Base-by-base conservation (phyloP, 306 rosid species). In the Cicer arietinum region DNA sequence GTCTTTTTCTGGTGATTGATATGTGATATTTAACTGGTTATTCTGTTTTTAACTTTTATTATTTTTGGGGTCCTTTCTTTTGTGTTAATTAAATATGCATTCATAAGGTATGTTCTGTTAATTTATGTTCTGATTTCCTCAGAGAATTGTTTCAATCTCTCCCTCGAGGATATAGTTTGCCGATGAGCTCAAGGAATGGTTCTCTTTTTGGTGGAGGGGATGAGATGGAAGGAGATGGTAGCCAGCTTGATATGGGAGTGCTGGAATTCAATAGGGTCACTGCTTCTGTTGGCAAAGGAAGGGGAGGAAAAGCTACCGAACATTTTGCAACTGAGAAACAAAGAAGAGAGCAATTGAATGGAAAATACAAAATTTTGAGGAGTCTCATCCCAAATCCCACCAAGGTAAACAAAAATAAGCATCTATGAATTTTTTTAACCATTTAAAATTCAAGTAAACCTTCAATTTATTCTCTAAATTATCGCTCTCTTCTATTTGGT, bases 101-200 rank as follows among this genome's bases (percentile, higher is more conserved):
- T 68, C 86, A 78, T 39, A 82, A 78, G 42, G 77, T 61, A 48
- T 81, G 47, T 20, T 20, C 40, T 77, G 52, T 67, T 66, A 48
- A 50, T 74, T 81, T 30, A 17, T 74, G 83, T 74, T 48, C 13
- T 8, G n/a, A 30, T 77, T 74, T 77, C 50, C 54, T 39, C 42
- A 85, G 89, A 80, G 92, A 91, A 46, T 47, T 90, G 76, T 89
- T 87, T 74, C 90, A 86, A 77, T 86, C 96, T 56, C 80, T 94
- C 4, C 97, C 97, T 18, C 82, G 81, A 3, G 94, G 97, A 7
- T 90, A 90, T 59, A 72, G 84, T 77, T 78, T 91, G 83, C 89
- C 92, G 9, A 73, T 87, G 35, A 84, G 51, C 74, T 79, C 94
- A 0, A 71, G 86, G 69, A 88, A 85, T n/a, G 93, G 89, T 48